phyloP scores from a whole-genome alignment of 176 grass and related monocot species.

The Cenchrus americanus region DNA sequence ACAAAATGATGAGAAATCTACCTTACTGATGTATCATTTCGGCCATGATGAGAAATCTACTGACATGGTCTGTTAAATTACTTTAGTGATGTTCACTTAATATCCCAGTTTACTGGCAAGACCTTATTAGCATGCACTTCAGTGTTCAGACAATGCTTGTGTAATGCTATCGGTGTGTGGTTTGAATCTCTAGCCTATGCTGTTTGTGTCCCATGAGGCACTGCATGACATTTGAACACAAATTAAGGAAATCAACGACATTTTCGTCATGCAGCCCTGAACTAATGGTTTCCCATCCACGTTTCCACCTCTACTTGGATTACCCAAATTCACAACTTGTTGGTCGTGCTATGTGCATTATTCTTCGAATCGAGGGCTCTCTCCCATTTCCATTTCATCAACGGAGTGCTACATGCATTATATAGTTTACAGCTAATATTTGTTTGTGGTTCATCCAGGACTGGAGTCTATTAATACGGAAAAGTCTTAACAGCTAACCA shows the following conservation, averaged over 20 bases:
- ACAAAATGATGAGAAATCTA: no score
- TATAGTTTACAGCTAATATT: neutral
- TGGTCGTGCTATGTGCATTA: no score
- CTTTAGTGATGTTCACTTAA: no score
- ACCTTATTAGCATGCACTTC: neutral
- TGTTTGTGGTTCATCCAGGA: neutral
- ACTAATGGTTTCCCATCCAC: neutral
- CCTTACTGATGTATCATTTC: no score
- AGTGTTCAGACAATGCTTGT: neutral
- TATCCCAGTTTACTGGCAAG: neutral
- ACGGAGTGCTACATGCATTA: neutral
- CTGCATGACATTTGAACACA: neutral
- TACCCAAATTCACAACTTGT: neutral
- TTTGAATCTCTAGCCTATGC: neutral
- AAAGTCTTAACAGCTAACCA: neutral
- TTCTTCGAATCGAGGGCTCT: no score
- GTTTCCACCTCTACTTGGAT: neutral
- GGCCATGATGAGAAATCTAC: no score
- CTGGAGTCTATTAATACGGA: neutral
- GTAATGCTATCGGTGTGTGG: no score
- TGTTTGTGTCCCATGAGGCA: neutral
- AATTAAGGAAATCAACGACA: no score
- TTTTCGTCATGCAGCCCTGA: neutral
- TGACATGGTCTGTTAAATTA: no score
- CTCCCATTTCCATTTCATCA: no score